Conservation (phyloP, 768 basidiomycete genomes). For the Pleurotus djamor region DNA sequence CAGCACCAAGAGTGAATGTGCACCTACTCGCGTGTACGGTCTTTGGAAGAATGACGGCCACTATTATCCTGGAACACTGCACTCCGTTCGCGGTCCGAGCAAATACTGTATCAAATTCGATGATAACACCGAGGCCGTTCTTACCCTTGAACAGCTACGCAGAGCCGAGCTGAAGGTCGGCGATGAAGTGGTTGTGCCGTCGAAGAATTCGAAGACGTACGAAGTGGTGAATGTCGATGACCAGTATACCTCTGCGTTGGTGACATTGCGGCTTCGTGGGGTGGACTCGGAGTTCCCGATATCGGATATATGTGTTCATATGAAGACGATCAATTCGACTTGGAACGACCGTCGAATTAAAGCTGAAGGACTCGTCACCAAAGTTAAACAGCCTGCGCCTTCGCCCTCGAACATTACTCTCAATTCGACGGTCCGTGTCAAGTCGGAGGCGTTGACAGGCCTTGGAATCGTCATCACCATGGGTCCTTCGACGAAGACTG, state of each 20-base stretch:
- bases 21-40: slow-evolving; percentile 65
- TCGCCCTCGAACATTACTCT: slow-evolving; percentile 46
- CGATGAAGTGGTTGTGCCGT: slow-evolving; percentile 51
- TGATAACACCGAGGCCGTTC: slow-evolving; percentile 46
- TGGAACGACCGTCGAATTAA: slow-evolving; percentile 56
- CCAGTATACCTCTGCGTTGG: slow-evolving; percentile 22
- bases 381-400: slow-evolving; percentile 36
- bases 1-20: slow-evolving; percentile 13
- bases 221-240: slow-evolving; percentile 25
- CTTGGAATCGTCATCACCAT: slow-evolving; percentile 63
- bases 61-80: slow-evolving; percentile 61
- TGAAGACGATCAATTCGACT: slow-evolving; percentile 42
- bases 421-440: slow-evolving; percentile 24
- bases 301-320: slow-evolving; percentile 45
- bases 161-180: slow-evolving; percentile 44
- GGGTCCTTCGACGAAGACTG: slow-evolving; percentile 30
- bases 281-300: slow-evolving; percentile 26
- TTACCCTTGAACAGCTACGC: slow-evolving; percentile 56
- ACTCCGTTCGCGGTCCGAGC: slow-evolving; percentile 25
- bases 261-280: slow-evolving; percentile 39
- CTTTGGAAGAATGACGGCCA: slow-evolving; percentile 59
- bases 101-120: slow-evolving; percentile 63
- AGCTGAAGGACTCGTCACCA: slow-evolving; percentile 38
- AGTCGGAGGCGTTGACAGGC: slow-evolving; percentile 38
- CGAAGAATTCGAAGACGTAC: slow-evolving; percentile 22